A percentile compares a stretch with the other conserved stretches of the same genome.
These are phyloP conservation scores for Avena atlantica DNA, from an alignment of 176 grass and related monocot species.

Conservation along the genomic window DNA sequence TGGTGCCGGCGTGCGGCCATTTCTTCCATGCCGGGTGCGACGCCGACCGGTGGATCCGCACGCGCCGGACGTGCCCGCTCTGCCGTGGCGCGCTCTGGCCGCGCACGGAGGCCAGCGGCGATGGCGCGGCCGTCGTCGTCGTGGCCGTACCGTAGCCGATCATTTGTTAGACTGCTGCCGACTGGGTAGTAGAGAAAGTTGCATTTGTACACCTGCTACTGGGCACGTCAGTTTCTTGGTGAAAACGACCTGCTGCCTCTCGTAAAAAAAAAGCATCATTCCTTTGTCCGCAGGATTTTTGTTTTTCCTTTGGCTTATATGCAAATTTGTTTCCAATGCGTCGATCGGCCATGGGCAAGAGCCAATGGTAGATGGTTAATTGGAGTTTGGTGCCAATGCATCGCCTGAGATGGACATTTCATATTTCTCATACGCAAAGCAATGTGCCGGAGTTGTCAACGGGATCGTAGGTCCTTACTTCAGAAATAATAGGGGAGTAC, in stretches of 20 bases:
- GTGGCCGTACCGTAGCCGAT: neutral
- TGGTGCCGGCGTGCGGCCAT: conserved; percentile 55
- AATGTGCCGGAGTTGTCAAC: too few species aligned
- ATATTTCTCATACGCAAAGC: too few species aligned
- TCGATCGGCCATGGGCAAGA: neutral
- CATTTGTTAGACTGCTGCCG: neutral
- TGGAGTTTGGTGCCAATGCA: too few species aligned
- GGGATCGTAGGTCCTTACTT: too few species aligned
- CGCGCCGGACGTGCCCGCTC: conserved; percentile 21
- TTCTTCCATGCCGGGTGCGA: conserved; percentile 49
- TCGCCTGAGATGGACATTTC: too few species aligned
- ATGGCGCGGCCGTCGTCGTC: neutral
- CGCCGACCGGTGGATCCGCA: conserved; percentile 50
- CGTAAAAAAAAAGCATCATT: neutral
- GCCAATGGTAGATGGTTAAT: too few species aligned
- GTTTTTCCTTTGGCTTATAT: neutral
- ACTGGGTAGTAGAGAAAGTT: neutral
- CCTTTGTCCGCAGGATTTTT: neutral
- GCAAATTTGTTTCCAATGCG: neutral
- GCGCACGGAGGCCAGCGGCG: neutral
- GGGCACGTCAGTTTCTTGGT: neutral
- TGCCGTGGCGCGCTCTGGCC: conserved; percentile 38
- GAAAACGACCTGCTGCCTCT: neutral
- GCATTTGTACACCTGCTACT: neutral
- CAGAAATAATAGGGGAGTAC: too few species aligned